Evolutionary conservation across 1,284 basidiomycete species (phyloP).

Genomic region (Tremellales sp.): DNA sequence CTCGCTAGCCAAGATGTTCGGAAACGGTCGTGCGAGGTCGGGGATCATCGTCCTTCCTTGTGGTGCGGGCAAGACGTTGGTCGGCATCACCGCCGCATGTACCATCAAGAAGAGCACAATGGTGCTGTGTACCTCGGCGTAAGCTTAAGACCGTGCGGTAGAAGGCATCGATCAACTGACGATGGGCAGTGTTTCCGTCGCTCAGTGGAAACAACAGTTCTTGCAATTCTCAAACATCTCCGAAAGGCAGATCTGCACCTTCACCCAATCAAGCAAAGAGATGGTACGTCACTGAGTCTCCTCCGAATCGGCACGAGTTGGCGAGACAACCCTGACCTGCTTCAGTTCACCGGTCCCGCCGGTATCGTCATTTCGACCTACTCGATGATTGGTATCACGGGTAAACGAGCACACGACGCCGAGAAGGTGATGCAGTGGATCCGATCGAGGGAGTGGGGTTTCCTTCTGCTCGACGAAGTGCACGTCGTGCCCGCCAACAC

Average conservation of each 20-base stretch:
- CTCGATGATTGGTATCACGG: slow-evolving; percentile 96
- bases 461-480: slow-evolving; percentile 91
- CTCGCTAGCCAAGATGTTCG: slow-evolving; percentile 96
- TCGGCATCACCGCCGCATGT: slow-evolving; percentile 97
- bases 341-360: slow-evolving; percentile 69
- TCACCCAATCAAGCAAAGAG: slow-evolving; percentile 94
- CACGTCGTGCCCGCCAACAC: slow-evolving; percentile 96
- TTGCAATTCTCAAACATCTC: slow-evolving; percentile 96
- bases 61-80: slow-evolving; percentile 97
- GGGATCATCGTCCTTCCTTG: slow-evolving; percentile 99
- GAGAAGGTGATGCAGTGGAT: slow-evolving; percentile 99
- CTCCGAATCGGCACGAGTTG: too few species aligned
- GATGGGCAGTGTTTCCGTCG: slow-evolving; percentile 77
- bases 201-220: slow-evolving; percentile 97
- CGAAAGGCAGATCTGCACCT: slow-evolving; percentile 89
- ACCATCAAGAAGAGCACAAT: slow-evolving; percentile 99
- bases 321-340: neutral
- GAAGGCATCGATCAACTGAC: neutral
- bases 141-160: slow-evolving; percentile 42
- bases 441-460: slow-evolving; percentile 91
- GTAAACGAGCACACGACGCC: slow-evolving; percentile 91
- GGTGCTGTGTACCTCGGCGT: slow-evolving; percentile 97
- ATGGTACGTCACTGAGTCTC: slow-evolving; percentile 56
- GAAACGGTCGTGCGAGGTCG: slow-evolving; percentile 93
- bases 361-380: slow-evolving; percentile 97